phyloP scores from a whole-genome alignment of 1,139 yeast species.

The Schwanniomyces etchellsii region DNA sequence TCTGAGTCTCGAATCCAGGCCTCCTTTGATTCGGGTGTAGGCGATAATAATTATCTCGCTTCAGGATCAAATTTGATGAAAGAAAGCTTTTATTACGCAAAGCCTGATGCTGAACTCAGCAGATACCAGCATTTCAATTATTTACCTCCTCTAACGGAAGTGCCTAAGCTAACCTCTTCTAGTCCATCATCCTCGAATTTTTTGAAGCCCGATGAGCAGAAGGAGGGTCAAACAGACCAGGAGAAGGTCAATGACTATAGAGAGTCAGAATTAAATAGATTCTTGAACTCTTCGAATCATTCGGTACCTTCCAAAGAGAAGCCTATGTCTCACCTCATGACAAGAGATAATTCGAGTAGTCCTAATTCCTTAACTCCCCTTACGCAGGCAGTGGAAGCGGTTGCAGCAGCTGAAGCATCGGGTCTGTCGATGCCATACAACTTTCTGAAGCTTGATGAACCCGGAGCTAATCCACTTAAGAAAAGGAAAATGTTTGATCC shows the following conservation, averaged over 20 bases:
- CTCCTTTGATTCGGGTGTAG: conserved; percentile 1
- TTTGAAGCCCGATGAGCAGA: background rate
- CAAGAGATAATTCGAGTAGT: conserved; percentile 9
- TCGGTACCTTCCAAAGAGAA: background rate
- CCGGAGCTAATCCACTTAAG: conserved; percentile 1
- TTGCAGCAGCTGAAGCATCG: conserved; percentile 29
- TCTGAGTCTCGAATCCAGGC: background rate
- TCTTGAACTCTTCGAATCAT: too few relatives aligned
- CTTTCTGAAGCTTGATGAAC: conserved; percentile 2
- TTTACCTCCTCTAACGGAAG: conserved; percentile 63
- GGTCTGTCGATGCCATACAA: background rate
- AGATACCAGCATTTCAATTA: conserved; percentile 69
- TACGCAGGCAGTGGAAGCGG: conserved; percentile 40
- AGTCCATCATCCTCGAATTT: conserved; percentile 19
- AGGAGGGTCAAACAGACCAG: conserved; percentile 1
- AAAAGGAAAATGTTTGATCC: conserved; percentile 4
- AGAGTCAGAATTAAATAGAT: background rate
- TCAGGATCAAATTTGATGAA: background rate
- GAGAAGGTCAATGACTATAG: background rate
- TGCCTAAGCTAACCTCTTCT: conserved; percentile 64
- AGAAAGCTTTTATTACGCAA: conserved; percentile 21
- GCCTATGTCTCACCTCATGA: conserved; percentile 2
- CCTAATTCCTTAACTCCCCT: conserved; percentile 32
- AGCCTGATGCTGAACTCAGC: conserved; percentile 52
- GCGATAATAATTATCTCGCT: background rate